Evolutionary conservation across 257 asterid genomes (phyloP).

Genomic region (Gentiana straminea): DNA sequence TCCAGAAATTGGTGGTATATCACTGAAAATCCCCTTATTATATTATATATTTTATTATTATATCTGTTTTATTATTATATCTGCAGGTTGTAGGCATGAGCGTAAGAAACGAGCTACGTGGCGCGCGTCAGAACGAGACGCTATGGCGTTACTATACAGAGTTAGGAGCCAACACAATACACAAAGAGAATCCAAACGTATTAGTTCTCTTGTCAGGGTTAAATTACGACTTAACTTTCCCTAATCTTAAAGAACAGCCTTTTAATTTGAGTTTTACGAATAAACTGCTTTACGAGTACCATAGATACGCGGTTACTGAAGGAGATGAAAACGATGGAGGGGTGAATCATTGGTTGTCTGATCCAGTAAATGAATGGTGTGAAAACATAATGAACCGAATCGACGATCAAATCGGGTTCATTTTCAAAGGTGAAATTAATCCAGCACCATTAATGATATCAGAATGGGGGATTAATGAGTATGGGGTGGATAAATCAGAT

Average conservation of each 20-base stretch:
- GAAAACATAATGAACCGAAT: neutral
- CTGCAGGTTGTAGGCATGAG: slow-evolving; percentile 40
- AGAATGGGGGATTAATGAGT: too few relatives aligned
- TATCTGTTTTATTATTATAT: slow-evolving; percentile 6
- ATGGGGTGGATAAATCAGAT: too few relatives aligned
- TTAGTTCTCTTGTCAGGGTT: slow-evolving; percentile 45
- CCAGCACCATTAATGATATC: too few relatives aligned
- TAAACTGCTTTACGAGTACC: slow-evolving; percentile 43
- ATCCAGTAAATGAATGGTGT: slow-evolving; percentile 18
- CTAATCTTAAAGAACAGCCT: slow-evolving; percentile 25
- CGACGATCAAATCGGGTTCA: too few relatives aligned
- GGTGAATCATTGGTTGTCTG: neutral
- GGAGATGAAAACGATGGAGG: neutral
- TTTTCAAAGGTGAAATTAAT: too few relatives aligned
- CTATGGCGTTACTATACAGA: slow-evolving; percentile 29
- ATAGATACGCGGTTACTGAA: slow-evolving; percentile 33
- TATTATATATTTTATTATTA: neutral
- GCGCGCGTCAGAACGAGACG: slow-evolving; percentile 30
- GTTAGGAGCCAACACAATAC: slow-evolving; percentile 31
- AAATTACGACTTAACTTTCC: slow-evolving; percentile 25
- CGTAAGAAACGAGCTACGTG: slow-evolving; percentile 55
- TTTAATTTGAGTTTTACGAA: slow-evolving; percentile 10
- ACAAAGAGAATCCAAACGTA: slow-evolving; percentile 29
- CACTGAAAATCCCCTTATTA: too few relatives aligned
- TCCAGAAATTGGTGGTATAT: too few relatives aligned